phyloP scores from a whole-genome alignment of 78 protist species.

The Anaeramoeba flamelloides region DNA sequence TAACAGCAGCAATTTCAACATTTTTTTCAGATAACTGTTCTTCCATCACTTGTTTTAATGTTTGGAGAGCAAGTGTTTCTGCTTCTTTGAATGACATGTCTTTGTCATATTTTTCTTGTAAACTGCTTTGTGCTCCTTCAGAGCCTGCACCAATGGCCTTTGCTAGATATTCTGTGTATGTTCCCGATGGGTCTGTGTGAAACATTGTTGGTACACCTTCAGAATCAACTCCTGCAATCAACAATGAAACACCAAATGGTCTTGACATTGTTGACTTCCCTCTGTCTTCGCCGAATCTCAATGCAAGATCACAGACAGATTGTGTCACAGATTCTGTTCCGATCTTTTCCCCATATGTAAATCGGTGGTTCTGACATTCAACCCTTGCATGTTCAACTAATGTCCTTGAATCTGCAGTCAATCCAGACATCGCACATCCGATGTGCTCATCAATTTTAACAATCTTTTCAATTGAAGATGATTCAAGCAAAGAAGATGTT shows the following conservation, averaged over 20 bases:
- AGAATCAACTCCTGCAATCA: conserved; percentile 92
- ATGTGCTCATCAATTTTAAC: conserved; percentile 49
- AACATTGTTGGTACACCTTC: conserved; percentile 62
- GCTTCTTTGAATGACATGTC: conserved; percentile 76
- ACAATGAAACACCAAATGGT: conserved; percentile 95
- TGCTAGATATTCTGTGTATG: conserved; percentile 10
- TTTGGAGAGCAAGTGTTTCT: conserved; percentile 53
- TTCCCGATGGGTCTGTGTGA: conserved; percentile 96
- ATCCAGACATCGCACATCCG: conserved; percentile 85
- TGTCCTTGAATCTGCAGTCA: conserved; percentile 91
- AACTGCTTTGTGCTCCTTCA: conserved; percentile 84
- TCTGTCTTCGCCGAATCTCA: conserved; percentile 76
- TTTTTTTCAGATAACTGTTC: conserved; percentile 62
- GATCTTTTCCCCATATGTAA: conserved; percentile 92
- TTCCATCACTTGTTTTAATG: conserved; percentile 96
- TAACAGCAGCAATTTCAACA: conserved; percentile 60
- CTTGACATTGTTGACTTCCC: too few relatives aligned
- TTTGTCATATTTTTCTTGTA: conserved; percentile 70
- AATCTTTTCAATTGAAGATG: conserved; percentile 60
- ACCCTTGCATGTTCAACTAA: conserved; percentile 87
- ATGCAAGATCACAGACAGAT: conserved; percentile 72
- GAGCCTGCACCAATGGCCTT: conserved; percentile 92
- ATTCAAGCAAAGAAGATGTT: conserved; percentile 76
- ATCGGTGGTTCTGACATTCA: conserved; percentile 81
- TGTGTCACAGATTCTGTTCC: conserved; percentile 71